These are phyloP conservation scores for Calvatia gigantea DNA, from an alignment of 768 basidiomycete species.

Conservation along the genomic window DNA sequence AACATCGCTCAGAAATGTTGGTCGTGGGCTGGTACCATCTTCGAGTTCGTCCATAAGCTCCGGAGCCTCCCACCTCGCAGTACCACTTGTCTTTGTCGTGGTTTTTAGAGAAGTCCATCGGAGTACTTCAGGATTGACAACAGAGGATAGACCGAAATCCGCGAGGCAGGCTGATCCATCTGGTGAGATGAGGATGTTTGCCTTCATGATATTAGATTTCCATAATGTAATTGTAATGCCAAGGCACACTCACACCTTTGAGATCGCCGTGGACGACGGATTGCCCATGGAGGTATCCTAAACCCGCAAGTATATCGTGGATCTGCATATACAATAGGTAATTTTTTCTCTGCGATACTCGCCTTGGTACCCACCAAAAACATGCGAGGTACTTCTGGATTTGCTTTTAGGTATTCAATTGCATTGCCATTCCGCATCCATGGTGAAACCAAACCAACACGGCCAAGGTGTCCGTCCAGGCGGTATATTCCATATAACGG, in stretches of 20 bases:
- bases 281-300: conserved; percentile 13
- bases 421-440: conserved; percentile 13
- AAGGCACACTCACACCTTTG: conserved; percentile 15
- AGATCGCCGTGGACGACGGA: conserved; percentile 20
- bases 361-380: not conserved
- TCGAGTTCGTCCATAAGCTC: conserved; percentile 17
- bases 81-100: conserved; percentile 14
- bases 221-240: not conserved
- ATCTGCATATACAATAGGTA: not conserved
- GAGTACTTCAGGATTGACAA: conserved; percentile 15
- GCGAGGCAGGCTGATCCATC: conserved; percentile 19
- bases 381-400: conserved; percentile 1
- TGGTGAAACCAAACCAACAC: conserved; percentile 9
- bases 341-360: not conserved
- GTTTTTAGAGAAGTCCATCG: conserved; percentile 16
- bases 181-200: conserved; percentile 22
- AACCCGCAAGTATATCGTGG: conserved; percentile 12
- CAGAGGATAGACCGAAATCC: conserved; percentile 22
- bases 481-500: conserved; percentile 12
- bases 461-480: not conserved
- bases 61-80: conserved; percentile 21
- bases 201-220: conserved; percentile 12
- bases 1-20: conserved; percentile 17
- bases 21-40: not conserved
- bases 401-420: conserved; percentile 1